Conservation (phyloP, 2,329 filamentous ascomycete species). For the Penicillium sp. region DNA sequence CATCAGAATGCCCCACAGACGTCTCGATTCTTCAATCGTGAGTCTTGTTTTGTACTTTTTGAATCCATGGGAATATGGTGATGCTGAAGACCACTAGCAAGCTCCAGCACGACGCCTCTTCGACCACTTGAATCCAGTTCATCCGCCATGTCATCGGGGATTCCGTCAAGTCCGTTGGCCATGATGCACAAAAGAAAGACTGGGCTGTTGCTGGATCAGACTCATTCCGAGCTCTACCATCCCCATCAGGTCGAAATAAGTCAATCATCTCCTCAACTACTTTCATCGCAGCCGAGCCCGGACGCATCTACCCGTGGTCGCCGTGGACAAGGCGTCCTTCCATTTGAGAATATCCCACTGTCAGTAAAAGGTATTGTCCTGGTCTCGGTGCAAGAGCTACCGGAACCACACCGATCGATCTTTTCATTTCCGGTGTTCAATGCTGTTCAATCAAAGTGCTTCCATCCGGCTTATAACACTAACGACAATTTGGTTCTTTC, state of each 20-base stretch:
- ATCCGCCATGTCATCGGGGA: conserved; percentile 19
- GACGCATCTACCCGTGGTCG: background rate
- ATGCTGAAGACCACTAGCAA: conserved; percentile 13
- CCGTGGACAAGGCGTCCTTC: conserved; percentile 1
- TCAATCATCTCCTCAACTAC: conserved; percentile 1
- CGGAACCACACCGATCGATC: conserved; percentile 62
- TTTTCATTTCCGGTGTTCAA: conserved; percentile 75
- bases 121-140: conserved; percentile 25
- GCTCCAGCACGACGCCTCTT: conserved; percentile 19
- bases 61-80: background rate
- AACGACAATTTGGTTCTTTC: conserved; percentile 73
- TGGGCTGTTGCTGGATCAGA: conserved; percentile 2
- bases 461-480: conserved; percentile 58
- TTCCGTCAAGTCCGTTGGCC: conserved; percentile 31
- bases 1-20: conserved; percentile 8
- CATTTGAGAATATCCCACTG: conserved; percentile 26
- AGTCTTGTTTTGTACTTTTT: conserved; percentile 6
- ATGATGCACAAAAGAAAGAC: conserved; percentile 17
- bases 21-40: conserved; percentile 31
- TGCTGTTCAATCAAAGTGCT: conserved; percentile 75
- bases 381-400: conserved; percentile 55
- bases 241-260: background rate
- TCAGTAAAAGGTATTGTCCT: conserved; percentile 56
- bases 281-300: background rate
- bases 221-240: background rate